Evolutionary conservation across 2,329 filamentous ascomycete species (phyloP).

Genomic region (Chaetomiaceae sp.): DNA sequence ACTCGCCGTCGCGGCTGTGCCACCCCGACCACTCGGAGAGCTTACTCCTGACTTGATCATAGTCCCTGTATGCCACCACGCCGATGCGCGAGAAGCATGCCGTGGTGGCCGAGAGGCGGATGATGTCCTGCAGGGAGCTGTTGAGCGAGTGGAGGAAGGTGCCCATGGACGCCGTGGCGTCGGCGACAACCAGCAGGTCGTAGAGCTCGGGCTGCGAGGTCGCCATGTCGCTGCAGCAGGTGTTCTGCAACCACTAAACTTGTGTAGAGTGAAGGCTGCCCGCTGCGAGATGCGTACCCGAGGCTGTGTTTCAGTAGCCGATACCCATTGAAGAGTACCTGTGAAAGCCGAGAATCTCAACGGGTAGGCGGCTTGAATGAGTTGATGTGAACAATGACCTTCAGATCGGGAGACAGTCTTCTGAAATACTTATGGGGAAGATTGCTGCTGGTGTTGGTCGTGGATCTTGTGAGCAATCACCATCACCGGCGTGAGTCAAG

Average conservation of each 20-base stretch:
- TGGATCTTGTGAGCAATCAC: neutral
- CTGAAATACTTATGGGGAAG: too few relatives aligned
- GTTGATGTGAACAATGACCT: too few relatives aligned
- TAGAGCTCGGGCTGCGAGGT: slow-evolving; percentile 21
- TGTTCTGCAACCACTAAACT: too few relatives aligned
- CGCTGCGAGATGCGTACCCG: too few relatives aligned
- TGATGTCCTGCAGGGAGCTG: slow-evolving; percentile 43
- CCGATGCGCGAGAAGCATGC: slow-evolving; percentile 45
- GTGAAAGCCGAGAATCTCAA: too few relatives aligned
- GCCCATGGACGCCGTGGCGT: slow-evolving; percentile 42
- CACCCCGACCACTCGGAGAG: slow-evolving; percentile 47
- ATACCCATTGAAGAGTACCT: too few relatives aligned
- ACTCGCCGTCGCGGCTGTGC: slow-evolving; percentile 24
- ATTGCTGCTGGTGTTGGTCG: too few relatives aligned
- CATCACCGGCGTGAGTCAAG: slow-evolving; percentile 6
- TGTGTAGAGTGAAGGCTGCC: too few relatives aligned
- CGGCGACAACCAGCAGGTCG: slow-evolving; percentile 42
- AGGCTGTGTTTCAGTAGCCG: too few relatives aligned
- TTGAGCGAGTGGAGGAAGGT: slow-evolving; percentile 38
- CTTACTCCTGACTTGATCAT: slow-evolving; percentile 25
- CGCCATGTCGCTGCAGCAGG: slow-evolving; percentile 5
- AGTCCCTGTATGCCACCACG: slow-evolving; percentile 46
- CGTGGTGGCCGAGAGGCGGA: slow-evolving; percentile 43
- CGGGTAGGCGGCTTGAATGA: too few relatives aligned
- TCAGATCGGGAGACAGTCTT: too few relatives aligned